Evolutionary conservation across 2,329 filamentous ascomycete genomes (phyloP), one percentile per base, ranked within the genome.

Genomic region (Apiospora malaysiana): DNA sequence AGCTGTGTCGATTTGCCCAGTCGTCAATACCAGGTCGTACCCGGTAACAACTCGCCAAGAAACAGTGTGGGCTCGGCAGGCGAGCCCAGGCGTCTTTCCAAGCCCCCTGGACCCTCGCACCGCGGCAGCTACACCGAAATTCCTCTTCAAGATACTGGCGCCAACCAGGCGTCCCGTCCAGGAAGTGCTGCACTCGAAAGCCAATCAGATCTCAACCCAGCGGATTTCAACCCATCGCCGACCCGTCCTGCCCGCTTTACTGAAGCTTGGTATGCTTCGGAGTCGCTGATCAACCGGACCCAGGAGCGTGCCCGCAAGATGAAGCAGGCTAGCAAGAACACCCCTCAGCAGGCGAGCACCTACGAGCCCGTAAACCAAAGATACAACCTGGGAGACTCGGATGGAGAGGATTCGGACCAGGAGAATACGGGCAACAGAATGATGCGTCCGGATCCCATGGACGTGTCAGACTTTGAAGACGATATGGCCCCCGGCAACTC

Each of bases 1-100:
- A 90, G 90, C 0, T 86, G 85, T 47, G 72, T 82, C 70, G 84
- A 90, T 74, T 83, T 90, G 16, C 87, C 89, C 12, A 85, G 85
- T 73, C 83, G 87, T 65, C 86, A 89, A 74, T 87, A 90, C 74
- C 87, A 90, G 76, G 80, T 86, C 72, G 73, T 80, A 1, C 82
- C 83, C 0, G 76, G 77, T 46, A 84, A 83, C 72, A 84, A 82
- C 72, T 83, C 84, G 32, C 82, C 84, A 1, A 82, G 84, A 67
- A 83, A 83, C 74, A 80, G 78, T 56, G 65, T 74, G 18, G 85
- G 82, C 1, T 77, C 79, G 56, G 83, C 83, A 27, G 82, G 85
- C 23, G 81, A 81, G 21, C 80, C 86, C 21, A 80, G 85, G 12
- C 87, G 88, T 71, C 82, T 83, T 63, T 86, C 88, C 1, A 81